A percentile compares a stretch with the other conserved stretches of the same genome.
These are phyloP conservation scores for Fomitopsis pinicola DNA, from an alignment of 1,284 basidiomycete species.

Conservation along the genomic window DNA sequence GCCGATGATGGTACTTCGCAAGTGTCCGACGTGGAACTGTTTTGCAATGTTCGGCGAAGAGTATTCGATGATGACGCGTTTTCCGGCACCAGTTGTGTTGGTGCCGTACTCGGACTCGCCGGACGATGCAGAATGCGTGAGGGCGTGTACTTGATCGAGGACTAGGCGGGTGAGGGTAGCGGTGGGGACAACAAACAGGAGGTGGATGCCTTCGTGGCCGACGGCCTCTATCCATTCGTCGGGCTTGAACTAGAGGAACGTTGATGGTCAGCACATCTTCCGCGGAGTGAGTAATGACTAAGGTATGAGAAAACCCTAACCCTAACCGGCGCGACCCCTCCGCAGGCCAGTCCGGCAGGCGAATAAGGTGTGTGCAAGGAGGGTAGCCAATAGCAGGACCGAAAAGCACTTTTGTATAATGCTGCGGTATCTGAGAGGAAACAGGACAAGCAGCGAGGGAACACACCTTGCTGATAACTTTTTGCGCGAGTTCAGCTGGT, in stretches of 20 bases:
- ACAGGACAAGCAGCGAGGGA: neutral
- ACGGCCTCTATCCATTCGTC: slow-evolving; percentile 68
- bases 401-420: neutral
- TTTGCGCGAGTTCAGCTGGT: slow-evolving; percentile 72
- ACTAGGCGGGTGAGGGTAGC: slow-evolving; percentile 71
- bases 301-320: slow-evolving; percentile 7
- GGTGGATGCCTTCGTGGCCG: slow-evolving; percentile 70
- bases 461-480: slow-evolving; percentile 68
- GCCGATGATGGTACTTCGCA: slow-evolving; percentile 97
- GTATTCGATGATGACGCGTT: slow-evolving; percentile 84
- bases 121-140: slow-evolving; percentile 58
- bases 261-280: neutral
- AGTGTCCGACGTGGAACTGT: slow-evolving; percentile 96
- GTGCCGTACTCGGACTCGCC: slow-evolving; percentile 67
- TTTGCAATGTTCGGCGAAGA: slow-evolving; percentile 99
- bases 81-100: slow-evolving; percentile 73
- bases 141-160: slow-evolving; percentile 77
- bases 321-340: neutral
- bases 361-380: neutral
- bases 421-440: neutral
- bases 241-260: slow-evolving; percentile 55
- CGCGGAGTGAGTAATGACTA: too few species aligned
- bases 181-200: slow-evolving; percentile 78
- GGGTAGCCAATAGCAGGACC: neutral
- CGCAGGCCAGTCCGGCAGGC: neutral